phyloP scores from a whole-genome alignment of 169 alveolate species.

The Cryptosporidium sp. region DNA sequence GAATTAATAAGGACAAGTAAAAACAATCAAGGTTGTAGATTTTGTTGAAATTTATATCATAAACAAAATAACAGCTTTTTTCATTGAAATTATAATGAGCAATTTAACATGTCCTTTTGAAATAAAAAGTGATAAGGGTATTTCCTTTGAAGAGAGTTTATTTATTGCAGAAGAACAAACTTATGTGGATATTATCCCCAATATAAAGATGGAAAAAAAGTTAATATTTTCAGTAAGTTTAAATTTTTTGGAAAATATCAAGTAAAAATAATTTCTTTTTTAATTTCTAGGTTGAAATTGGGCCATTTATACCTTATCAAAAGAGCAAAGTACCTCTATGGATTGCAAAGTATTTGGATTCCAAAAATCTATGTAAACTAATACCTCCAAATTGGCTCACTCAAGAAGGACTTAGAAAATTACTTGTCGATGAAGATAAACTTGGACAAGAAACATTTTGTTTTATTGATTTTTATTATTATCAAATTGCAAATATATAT shows the following conservation, averaged over 20 bases:
- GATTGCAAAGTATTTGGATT: constrained; percentile 61
- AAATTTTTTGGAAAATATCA: background rate
- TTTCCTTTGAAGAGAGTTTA: constrained; percentile 55
- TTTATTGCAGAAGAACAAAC: constrained; percentile 62
- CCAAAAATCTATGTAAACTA: constrained; percentile 33
- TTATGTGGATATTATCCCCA: constrained; percentile 53
- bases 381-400: constrained; percentile 71
- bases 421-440: constrained; percentile 42
- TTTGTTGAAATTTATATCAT: too few relatives aligned
- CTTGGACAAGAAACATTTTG: constrained; percentile 13
- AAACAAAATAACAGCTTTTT: too few relatives aligned
- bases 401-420: constrained; percentile 49
- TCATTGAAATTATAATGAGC: background rate
- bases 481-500: constrained; percentile 43
- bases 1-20: background rate
- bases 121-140: background rate
- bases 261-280: too few relatives aligned
- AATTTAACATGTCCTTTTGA: background rate
- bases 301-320: constrained; percentile 67
- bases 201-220: constrained; percentile 42
- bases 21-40: background rate
- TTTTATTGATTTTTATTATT: constrained; percentile 26
- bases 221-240: constrained; percentile 65
- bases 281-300: constrained; percentile 42
- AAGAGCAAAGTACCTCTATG: constrained; percentile 63